These are phyloP conservation scores for Scorias spongiosa DNA, from an alignment of 2,329 filamentous ascomycete genomes.

Conservation along the genomic window DNA sequence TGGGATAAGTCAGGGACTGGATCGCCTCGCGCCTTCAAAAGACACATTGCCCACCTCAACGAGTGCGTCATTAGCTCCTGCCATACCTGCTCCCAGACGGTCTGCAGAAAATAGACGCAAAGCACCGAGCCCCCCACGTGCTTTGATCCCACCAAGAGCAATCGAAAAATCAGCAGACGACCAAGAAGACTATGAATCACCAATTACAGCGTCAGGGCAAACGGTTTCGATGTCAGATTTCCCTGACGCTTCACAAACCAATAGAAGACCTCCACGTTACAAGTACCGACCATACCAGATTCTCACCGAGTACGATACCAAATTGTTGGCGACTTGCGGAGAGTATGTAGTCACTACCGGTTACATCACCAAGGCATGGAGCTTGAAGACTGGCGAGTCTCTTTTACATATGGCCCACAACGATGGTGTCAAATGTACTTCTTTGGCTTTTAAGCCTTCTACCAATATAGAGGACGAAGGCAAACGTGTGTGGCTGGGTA, in stretches of 20 bases:
- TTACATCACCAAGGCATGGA: constrained; percentile 79
- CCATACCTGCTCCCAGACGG: constrained; percentile 19
- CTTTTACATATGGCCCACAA: constrained; percentile 69
- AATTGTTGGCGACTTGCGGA: constrained; percentile 75
- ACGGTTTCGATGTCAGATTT: constrained; percentile 35
- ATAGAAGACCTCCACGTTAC: constrained; percentile 65
- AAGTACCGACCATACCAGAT: constrained; percentile 63
- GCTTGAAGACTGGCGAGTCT: constrained; percentile 63
- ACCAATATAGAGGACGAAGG: constrained; percentile 67
- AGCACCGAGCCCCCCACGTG: not conserved
- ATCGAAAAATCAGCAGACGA: constrained; percentile 18
- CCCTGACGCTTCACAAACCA: constrained; percentile 71
- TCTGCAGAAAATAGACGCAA: constrained; percentile 7
- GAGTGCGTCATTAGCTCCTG: constrained; percentile 11
- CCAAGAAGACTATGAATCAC: constrained; percentile 24
- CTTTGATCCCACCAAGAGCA: not conserved
- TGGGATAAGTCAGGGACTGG: constrained; percentile 16
- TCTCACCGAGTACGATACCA: constrained; percentile 69
- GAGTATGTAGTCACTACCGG: constrained; percentile 77
- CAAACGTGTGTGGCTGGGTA: constrained; percentile 74
- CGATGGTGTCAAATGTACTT: constrained; percentile 68
- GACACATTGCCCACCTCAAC: constrained; percentile 2
- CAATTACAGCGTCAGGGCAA: constrained; percentile 19
- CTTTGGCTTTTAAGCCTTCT: constrained; percentile 74
- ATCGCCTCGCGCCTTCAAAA: constrained; percentile 3